These are phyloP conservation scores for Calocera viscosa DNA, from an alignment of 768 basidiomycete species.

Conservation along the genomic window DNA sequence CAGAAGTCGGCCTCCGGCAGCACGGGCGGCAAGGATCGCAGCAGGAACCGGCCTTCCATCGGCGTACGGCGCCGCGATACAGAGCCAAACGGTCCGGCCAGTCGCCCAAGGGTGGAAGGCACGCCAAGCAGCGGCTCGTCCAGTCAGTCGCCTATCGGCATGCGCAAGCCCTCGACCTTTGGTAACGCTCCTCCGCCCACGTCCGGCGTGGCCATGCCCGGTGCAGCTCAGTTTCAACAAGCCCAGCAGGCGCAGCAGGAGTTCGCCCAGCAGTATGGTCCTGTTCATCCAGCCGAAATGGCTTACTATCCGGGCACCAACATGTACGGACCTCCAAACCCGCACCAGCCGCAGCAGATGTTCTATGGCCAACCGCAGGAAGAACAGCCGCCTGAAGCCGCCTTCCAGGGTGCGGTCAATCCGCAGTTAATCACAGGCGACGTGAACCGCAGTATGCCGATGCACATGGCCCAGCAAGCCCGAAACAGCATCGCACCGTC, in stretches of 20 bases:
- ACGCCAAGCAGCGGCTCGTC: conserved; percentile 2
- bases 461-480: neutral
- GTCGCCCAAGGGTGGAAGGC: neutral
- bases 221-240: neutral
- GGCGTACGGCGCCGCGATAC: neutral
- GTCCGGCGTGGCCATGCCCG: neutral
- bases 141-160: neutral
- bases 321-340: neutral
- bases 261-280: neutral
- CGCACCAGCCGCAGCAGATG: neutral
- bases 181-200: neutral
- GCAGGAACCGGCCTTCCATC: neutral
- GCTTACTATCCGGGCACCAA: neutral
- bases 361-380: neutral
- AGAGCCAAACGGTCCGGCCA: neutral
- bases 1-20: neutral
- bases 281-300: neutral
- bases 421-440: neutral
- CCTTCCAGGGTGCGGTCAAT: neutral
- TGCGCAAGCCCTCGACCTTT: neutral
- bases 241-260: conserved; percentile 6
- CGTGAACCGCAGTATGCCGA: neutral
- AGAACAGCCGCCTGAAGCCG: neutral
- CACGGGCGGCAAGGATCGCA: neutral
- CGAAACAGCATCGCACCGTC: neutral